Percentiles rank a stretch among this genome's conserved stretches.
phyloP scores from a whole-genome alignment of 495 filamentous ascomycete genomes.

The Neurospora sp. region DNA sequence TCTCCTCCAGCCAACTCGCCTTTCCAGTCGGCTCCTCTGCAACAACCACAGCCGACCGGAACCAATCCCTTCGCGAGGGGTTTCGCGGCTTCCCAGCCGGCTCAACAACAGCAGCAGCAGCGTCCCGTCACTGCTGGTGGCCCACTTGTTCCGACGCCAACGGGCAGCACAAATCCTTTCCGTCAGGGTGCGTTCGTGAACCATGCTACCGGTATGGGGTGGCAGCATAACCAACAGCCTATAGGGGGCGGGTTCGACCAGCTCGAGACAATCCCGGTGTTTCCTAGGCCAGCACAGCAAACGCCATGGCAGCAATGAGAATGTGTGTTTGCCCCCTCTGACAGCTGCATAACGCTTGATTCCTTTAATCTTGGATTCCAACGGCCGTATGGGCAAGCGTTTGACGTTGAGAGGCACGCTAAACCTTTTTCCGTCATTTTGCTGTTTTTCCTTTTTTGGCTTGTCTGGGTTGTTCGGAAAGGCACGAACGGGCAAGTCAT shows the following conservation, averaged over 20 bases:
- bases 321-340: neutral
- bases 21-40: slow-evolving; percentile 37
- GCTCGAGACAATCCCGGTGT: slow-evolving; percentile 70
- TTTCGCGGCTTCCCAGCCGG: slow-evolving; percentile 29
- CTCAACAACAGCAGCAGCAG: slow-evolving; percentile 16
- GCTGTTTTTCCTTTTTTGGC: neutral
- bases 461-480: neutral
- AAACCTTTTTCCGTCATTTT: neutral
- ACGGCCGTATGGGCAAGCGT: neutral
- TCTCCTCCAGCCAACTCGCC: slow-evolving; percentile 38
- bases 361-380: neutral
- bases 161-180: slow-evolving; percentile 92
- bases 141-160: slow-evolving; percentile 50
- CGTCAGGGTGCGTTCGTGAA: slow-evolving; percentile 80
- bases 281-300: slow-evolving; percentile 63
- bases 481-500: neutral
- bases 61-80: slow-evolving; percentile 62
- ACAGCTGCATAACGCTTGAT: neutral
- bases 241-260: slow-evolving; percentile 84
- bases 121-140: slow-evolving; percentile 36
- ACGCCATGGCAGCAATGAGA: slow-evolving; percentile 42
- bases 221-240: slow-evolving; percentile 67
- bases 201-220: slow-evolving; percentile 74
- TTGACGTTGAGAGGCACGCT: neutral
- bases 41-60: slow-evolving; percentile 54